phyloP scores from a whole-genome alignment of 1,139 yeast species.

The Lodderomyces parapsilosis region DNA sequence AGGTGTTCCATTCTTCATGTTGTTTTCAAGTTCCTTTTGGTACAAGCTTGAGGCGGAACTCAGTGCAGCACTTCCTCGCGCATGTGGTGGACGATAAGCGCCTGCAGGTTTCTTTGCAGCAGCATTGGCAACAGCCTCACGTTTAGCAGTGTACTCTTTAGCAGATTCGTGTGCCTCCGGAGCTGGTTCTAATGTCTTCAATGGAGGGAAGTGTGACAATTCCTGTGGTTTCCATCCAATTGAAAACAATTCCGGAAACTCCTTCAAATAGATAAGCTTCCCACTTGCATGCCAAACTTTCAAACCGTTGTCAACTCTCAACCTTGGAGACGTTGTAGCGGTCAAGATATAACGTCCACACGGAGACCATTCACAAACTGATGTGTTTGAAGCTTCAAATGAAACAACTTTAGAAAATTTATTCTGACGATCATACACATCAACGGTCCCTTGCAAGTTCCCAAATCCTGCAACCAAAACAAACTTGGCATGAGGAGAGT shows the following conservation, averaged over 20 bases:
- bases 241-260: constrained; percentile 75
- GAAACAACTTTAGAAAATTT: constrained; percentile 77
- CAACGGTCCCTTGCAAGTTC: constrained; percentile 94
- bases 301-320: constrained; percentile 94
- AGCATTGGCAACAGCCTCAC: constrained; percentile 36
- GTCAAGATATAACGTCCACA: constrained; percentile 91
- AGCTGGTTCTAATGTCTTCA: constrained; percentile 51
- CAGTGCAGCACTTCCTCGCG: constrained; percentile 49
- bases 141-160: constrained; percentile 50
- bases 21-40: constrained; percentile 51
- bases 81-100: constrained; percentile 96
- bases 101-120: constrained; percentile 63
- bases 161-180: constrained; percentile 73
- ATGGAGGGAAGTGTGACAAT: constrained; percentile 57
- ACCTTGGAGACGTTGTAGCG: constrained; percentile 95
- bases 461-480: constrained; percentile 97
- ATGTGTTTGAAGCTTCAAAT: constrained; percentile 90
- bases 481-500: constrained; percentile 92
- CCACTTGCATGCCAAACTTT: constrained; percentile 94
- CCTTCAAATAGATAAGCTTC: constrained; percentile 71
- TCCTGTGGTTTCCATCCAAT: constrained; percentile 88
- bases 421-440: constrained; percentile 89
- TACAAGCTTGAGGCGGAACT: constrained; percentile 44
- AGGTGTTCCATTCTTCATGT: constrained; percentile 20
- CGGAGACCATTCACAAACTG: constrained; percentile 98